Conservation (phyloP, 768 basidiomycete genomes). For the Amylocystis lapponica region DNA sequence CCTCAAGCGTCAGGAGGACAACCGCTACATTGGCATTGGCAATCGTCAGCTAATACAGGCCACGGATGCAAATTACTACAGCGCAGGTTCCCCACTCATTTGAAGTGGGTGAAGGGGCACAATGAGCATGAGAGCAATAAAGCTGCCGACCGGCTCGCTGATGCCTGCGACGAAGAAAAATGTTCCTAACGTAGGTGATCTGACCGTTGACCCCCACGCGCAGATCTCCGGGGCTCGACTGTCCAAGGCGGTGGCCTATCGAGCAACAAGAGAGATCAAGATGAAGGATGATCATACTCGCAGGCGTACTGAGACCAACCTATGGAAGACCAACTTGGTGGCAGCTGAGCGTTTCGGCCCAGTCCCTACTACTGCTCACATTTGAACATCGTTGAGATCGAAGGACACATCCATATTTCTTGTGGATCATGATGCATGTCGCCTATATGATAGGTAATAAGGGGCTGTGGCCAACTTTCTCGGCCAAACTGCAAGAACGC, state of each 20-base stretch:
- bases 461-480: constrained; percentile 7
- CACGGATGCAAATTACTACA: not conserved
- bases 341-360: not conserved
- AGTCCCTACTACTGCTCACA: not conserved
- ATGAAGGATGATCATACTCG: not conserved
- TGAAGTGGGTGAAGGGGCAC: constrained; percentile 16
- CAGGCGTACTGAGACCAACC: not conserved
- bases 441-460: constrained; percentile 15
- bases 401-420: constrained; percentile 11
- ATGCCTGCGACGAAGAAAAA: not conserved
- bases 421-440: constrained; percentile 17
- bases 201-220: not conserved
- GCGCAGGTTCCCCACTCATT: not conserved
- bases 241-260: not conserved
- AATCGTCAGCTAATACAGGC: constrained; percentile 1
- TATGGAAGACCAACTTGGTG: not conserved
- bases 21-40: not conserved
- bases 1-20: constrained; percentile 5
- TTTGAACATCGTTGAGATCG: constrained; percentile 6
- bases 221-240: not conserved
- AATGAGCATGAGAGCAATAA: constrained; percentile 3
- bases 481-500: constrained; percentile 1
- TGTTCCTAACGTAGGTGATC: too few relatives aligned
- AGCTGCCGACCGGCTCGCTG: constrained; percentile 3
- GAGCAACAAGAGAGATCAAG: not conserved